Percentiles rank a stretch among this genome's conserved stretches.
Conservation (phyloP, 2,329 filamentous ascomycete species). For the Pseudogymnoascus sp. region DNA sequence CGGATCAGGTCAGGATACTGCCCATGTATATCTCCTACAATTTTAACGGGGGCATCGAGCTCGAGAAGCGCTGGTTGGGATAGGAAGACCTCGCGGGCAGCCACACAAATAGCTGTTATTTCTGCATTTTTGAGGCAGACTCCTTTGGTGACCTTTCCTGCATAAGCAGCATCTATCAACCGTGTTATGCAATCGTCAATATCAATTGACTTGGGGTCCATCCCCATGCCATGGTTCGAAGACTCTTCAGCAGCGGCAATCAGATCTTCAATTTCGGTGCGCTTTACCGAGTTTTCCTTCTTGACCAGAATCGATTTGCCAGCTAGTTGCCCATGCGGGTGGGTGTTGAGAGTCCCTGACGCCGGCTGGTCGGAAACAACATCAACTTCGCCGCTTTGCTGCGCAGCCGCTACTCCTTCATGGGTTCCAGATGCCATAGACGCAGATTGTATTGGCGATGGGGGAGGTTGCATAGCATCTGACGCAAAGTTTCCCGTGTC, state of each 20-base stretch:
- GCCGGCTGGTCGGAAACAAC: constrained; percentile 88
- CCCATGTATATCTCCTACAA: constrained; percentile 93
- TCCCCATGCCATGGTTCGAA: constrained; percentile 58
- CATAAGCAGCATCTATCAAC: constrained; percentile 87
- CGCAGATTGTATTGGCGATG: constrained; percentile 78
- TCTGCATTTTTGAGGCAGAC: constrained; percentile 97
- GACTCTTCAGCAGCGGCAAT: constrained; percentile 36
- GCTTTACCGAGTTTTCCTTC: constrained; percentile 56
- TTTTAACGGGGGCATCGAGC: constrained; percentile 90
- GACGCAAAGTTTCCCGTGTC: constrained; percentile 41
- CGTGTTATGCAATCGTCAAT: constrained; percentile 96
- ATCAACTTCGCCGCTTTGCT: constrained; percentile 84
- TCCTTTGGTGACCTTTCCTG: constrained; percentile 94
- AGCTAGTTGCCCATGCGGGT: constrained; percentile 57
- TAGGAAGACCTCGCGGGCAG: constrained; percentile 80
- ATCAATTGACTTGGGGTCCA: constrained; percentile 89
- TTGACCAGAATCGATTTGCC: constrained; percentile 87
- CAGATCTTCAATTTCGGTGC: constrained; percentile 24
- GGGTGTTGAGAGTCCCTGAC: constrained; percentile 53
- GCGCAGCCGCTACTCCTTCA: constrained; percentile 65
- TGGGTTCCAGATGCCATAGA: constrained; percentile 67
- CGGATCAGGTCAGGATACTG: constrained; percentile 94
- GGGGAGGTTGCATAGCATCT: constrained; percentile 56
- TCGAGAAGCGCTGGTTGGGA: constrained; percentile 89
- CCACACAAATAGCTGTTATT: constrained; percentile 86